Conservation (phyloP, 129 eudicot genomes). For the Tanacetum coccineum region DNA sequence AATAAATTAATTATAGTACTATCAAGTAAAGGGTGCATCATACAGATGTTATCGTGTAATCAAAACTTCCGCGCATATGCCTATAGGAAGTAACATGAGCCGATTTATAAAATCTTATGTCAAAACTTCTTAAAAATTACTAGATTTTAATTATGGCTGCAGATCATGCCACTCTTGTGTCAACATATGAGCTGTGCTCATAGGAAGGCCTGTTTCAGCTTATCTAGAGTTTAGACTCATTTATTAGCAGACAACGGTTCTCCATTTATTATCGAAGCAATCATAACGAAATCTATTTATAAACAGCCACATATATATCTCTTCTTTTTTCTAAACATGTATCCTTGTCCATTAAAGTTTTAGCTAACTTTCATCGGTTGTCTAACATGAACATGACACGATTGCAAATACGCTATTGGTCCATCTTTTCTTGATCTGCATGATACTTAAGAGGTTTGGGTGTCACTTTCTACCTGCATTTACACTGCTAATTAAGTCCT, state of each 20-base stretch:
- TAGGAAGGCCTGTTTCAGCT: not conserved
- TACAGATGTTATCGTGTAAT: constrained; percentile 3
- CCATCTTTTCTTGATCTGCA: not conserved
- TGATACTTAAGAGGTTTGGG: not conserved
- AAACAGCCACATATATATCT: too few species aligned
- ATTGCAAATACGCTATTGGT: not conserved
- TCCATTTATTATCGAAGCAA: not conserved
- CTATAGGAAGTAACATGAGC: constrained; percentile 5
- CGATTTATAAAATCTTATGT: not conserved
- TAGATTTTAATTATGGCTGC: not conserved
- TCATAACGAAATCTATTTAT: too few species aligned
- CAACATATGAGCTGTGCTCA: constrained; percentile 7
- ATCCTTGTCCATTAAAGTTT: not conserved
- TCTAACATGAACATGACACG: too few species aligned
- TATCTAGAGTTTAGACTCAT: not conserved
- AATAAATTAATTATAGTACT: not conserved
- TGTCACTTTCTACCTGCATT: not conserved
- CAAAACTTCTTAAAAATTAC: not conserved
- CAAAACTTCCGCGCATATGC: not conserved
- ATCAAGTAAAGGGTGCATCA: not conserved
- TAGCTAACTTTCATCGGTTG: too few species aligned
- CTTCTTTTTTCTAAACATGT: not conserved
- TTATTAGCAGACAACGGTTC: not conserved
- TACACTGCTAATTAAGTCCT: not conserved
- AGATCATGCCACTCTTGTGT: not conserved